phyloP scores from a whole-genome alignment of 306 rosid species.

The Macrotyloma uniflorum region DNA sequence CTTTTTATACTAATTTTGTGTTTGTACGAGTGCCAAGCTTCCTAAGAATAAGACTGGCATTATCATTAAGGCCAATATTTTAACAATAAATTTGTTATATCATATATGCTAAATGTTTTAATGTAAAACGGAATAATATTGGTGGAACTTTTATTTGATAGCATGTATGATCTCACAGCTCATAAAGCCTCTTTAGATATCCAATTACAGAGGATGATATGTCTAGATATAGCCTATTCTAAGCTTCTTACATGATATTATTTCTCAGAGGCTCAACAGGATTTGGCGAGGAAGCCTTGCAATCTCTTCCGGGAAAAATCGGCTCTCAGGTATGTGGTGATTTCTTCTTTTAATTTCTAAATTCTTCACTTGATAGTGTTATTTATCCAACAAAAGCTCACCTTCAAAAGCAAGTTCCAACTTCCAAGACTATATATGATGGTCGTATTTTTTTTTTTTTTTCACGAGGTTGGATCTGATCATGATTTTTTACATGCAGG shows the following conservation, averaged over 20 bases:
- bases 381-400: constrained; percentile 30
- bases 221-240: constrained; percentile 14
- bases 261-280: constrained; percentile 86
- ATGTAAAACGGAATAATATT: neutral
- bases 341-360: constrained; percentile 29
- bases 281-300: constrained; percentile 98
- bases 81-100: neutral
- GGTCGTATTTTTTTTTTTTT: neutral
- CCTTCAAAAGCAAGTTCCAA: constrained; percentile 34
- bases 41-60: neutral
- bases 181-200: constrained; percentile 13
- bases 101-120: neutral
- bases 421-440: constrained; percentile 23
- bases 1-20: neutral
- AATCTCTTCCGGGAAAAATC: constrained; percentile 84
- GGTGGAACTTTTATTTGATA: neutral
- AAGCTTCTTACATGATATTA: constrained; percentile 39
- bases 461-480: constrained; percentile 20
- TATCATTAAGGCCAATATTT: neutral
- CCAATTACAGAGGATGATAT: constrained; percentile 13
- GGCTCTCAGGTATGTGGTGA: constrained; percentile 78
- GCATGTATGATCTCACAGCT: constrained; percentile 7
- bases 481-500: constrained; percentile 54
- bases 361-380: constrained; percentile 17
- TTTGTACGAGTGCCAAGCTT: neutral